phyloP scores from a whole-genome alignment of 305 asterid genomes.

The Lippia alba region DNA sequence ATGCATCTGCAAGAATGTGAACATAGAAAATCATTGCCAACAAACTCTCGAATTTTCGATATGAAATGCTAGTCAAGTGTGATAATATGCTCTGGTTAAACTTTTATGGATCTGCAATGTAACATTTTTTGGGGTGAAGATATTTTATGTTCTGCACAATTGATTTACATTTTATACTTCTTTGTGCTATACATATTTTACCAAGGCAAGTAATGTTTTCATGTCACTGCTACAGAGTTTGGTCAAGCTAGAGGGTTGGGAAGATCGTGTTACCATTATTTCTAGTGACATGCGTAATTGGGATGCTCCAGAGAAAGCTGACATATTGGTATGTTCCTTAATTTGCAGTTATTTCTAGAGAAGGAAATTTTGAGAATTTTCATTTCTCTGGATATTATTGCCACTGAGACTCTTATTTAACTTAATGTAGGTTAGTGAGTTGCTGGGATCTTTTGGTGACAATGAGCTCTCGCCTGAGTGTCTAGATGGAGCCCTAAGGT shows the following conservation, averaged over 20 bases:
- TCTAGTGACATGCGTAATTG: conserved; percentile 96
- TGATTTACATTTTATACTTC: background rate
- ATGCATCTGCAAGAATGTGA: conserved; percentile 14
- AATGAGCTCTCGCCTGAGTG: conserved; percentile 99
- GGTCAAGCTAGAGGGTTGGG: conserved; percentile 98
- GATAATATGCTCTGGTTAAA: background rate
- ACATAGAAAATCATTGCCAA: background rate
- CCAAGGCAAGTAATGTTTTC: conserved; percentile 20
- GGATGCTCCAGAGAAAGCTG: conserved; percentile 97
- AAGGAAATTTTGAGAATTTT: conserved; percentile 20
- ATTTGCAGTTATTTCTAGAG: conserved; percentile 7
- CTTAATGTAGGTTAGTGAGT: conserved; percentile 84
- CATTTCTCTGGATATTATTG: conserved; percentile 15
- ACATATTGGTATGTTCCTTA: conserved; percentile 71
- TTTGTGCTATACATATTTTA: conserved; percentile 15
- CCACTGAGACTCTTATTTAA: conserved; percentile 27
- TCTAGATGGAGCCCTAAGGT: conserved; percentile 98
- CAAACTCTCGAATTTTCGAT: conserved; percentile 2
- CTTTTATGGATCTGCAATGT: background rate
- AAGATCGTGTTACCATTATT: conserved; percentile 73
- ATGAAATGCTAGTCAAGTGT: conserved; percentile 9
- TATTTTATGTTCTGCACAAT: conserved; percentile 15
- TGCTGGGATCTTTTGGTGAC: conserved; percentile 98
- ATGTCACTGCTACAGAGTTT: conserved; percentile 65
- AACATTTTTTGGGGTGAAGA: background rate